Evolutionary conservation across 768 basidiomycete species (phyloP).

Genomic region (Psilocybe cubensis): DNA sequence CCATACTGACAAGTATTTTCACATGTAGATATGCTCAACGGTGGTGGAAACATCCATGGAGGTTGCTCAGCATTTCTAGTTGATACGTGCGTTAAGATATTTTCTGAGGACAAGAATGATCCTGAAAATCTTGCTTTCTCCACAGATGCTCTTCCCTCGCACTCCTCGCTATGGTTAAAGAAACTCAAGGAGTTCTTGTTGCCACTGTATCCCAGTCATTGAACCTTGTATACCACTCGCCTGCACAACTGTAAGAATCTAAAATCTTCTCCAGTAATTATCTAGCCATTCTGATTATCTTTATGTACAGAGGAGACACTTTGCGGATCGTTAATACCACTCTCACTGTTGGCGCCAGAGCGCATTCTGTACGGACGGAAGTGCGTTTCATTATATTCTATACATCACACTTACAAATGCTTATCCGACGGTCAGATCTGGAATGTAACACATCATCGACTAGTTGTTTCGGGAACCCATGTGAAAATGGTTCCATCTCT

Average conservation of each 20-base stretch:
- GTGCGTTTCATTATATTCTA: conserved; percentile 25
- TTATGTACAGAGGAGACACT: conserved; percentile 44
- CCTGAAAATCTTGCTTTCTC: not conserved
- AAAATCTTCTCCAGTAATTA: not conserved
- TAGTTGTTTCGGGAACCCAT: conserved; percentile 59
- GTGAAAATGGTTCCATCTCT: conserved; percentile 57
- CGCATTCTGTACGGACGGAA: conserved; percentile 53
- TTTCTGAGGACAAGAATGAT: not conserved
- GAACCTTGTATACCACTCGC: conserved; percentile 52
- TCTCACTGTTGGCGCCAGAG: conserved; percentile 49
- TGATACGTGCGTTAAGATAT: conserved; percentile 46
- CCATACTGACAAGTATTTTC: not conserved
- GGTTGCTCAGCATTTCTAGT: conserved; percentile 58
- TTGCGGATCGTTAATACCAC: conserved; percentile 57
- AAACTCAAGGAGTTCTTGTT: conserved; percentile 24
- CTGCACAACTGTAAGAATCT: conserved; percentile 16
- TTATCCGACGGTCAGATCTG: conserved; percentile 46
- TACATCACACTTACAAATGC: not conserved
- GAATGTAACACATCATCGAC: conserved; percentile 53
- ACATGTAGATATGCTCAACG: conserved; percentile 57
- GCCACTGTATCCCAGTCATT: conserved; percentile 53
- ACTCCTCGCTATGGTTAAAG: conserved; percentile 38
- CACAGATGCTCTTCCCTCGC: conserved; percentile 55
- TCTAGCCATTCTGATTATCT: not conserved
- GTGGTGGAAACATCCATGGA: conserved; percentile 50